Base-by-base conservation (phyloP, 495 filamentous ascomycete species). In the Daldinia bambusicola region DNA sequence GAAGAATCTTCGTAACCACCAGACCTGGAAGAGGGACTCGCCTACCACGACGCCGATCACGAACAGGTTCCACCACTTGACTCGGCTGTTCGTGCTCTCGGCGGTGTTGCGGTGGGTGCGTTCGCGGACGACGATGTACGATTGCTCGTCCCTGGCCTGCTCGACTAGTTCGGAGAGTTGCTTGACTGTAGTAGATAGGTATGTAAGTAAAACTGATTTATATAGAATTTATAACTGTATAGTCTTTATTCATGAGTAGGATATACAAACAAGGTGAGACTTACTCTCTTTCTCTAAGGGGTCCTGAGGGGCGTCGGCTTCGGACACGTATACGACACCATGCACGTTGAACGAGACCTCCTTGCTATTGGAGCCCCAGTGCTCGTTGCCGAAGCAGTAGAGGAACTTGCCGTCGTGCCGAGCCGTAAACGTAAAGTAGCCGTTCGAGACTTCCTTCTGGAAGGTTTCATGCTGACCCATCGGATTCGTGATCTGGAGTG, bases 21-120 rank as follows among this genome's bases (percentile, higher is more conserved):
- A 98, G 67, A 99, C 96, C 82, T 99, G 95, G 85, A 98, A 99
- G 56, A 98, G 84, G 74, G 93, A 93, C 84, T 97, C 93, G 51
- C 91, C 95, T 66, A 95, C 85, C 53, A 99, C 86, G 61, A 99
- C 91, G 57, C 89, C 87, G 63, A 99, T 86, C 81, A 98, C 94
- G 82, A 98, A 98, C 67, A 98, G 87, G 78, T 94, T 98, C 96
- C 96, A 99, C 95, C 95, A 99, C 83, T 99, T 99, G 66, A 99
- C 95, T 60, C 95, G 85, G 67, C 89, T 88, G 80, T 99, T 99
- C 63, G 95, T 99, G 87, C 93, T 97, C 85, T 99, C 95, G 55
- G 95, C 95, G 4, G 95, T 99, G 83, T 99, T 98, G 72, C 95
- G 88, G 86, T 99, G 95, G 62, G 93, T 95, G 69, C 96, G 87